These are phyloP conservation scores for Calocybe cyanea DNA, from an alignment of 768 basidiomycete species.

Conservation along the genomic window DNA sequence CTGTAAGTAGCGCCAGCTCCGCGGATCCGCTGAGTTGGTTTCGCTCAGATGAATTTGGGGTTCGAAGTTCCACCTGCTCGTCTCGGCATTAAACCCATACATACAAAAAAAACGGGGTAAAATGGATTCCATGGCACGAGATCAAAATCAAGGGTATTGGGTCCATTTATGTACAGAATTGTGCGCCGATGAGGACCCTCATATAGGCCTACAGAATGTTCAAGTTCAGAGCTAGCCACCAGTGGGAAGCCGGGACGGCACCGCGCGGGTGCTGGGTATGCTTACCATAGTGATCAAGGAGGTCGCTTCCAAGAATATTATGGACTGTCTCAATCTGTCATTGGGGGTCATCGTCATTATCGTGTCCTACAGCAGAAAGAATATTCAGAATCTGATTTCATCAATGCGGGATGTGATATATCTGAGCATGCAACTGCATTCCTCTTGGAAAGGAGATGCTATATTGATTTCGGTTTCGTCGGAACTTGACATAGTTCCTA, in stretches of 20 bases:
- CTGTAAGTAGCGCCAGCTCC: neutral
- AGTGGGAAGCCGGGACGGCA: neutral
- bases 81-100: neutral
- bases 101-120: neutral
- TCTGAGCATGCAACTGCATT: constrained; percentile 35
- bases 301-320: constrained; percentile 35
- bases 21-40: too few relatives aligned
- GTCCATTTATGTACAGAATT: constrained; percentile 20
- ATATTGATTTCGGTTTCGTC: neutral
- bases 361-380: constrained; percentile 29
- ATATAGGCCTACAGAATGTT: constrained; percentile 13
- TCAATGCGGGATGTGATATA: constrained; percentile 7
- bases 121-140: constrained; percentile 3
- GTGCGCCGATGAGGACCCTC: constrained; percentile 41
- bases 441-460: constrained; percentile 16
- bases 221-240: neutral
- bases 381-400: constrained; percentile 1
- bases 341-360: constrained; percentile 38
- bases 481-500: neutral
- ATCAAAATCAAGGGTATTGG: neutral
- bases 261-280: neutral
- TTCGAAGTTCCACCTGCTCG: too few relatives aligned
- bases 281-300: constrained; percentile 42
- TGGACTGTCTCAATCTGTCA: constrained; percentile 47
- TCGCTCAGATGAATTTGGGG: too few relatives aligned